Base-by-base conservation (phyloP, 108 stramenopile species). In the Conticribra guillardii region DNA sequence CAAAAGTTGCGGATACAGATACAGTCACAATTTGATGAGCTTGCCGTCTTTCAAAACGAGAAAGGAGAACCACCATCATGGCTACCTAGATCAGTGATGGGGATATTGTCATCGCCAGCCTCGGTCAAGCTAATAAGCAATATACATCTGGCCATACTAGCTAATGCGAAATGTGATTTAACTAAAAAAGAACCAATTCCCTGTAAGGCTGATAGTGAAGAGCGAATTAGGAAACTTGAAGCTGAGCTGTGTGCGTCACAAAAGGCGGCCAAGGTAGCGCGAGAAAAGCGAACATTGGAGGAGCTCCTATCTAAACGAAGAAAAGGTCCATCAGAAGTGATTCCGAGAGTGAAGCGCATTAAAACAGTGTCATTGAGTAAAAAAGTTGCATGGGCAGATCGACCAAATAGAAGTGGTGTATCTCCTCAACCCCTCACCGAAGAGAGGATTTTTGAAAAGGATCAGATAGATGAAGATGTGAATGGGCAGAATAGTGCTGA, bases 21-120 rank as follows among this genome's bases (percentile, higher is more conserved):
- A 50, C 52, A 54, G 45, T 64, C 54, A 21, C 53, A 60, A 19
- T 73, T 73, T n/a, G 63, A 73, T 48, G 26, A 55, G 8, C 22
- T 73, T 4, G 72, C 54, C 0, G 44, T 45, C 44, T 32, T 73
- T 21, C 72, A 73, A 57, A 73, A 73, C 57, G 63, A 64, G 22
- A 45, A 37, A 34, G 63, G 54, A 19, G 41, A 28, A 37, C 72
- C 72, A 19, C 72, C 72, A 7, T 11, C 27, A 18, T 73, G 72
- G 72, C 37, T 73, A 17, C 63, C 72, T 14, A 64, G 55, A 57
- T 44, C 61, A 2, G 53, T 73, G 5, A 5, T 41, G 37, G 37
- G 37, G 37, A 41, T 41, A 41, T 11, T 41, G 11, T 9, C 37
- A 9, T 41, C 37, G 5, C 37, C 37, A 41, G 11, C 11, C 8